phyloP scores from a whole-genome alignment of 306 rosid genomes.

The Luffa acutangula region DNA sequence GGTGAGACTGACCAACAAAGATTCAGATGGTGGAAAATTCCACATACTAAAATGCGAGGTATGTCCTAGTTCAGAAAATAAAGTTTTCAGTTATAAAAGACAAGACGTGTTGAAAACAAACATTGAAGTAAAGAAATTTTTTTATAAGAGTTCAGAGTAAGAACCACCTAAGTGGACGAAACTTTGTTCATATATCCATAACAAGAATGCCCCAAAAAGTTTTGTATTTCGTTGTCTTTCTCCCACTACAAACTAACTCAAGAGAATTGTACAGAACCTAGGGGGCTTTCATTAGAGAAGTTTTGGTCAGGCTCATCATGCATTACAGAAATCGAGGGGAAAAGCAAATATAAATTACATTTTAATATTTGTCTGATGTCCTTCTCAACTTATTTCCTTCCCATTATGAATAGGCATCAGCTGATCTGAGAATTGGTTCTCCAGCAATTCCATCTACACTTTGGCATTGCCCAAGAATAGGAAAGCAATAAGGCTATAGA shows the following conservation, averaged over 20 bases:
- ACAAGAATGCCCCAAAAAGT: background rate
- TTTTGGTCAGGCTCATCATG: background rate
- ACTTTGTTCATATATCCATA: background rate
- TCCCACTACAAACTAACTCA: background rate
- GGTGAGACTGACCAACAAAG: conserved; percentile 11
- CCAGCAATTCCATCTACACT: background rate
- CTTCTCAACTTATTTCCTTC: background rate
- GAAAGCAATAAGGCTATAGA: background rate
- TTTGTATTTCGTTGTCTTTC: background rate
- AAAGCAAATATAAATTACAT: background rate
- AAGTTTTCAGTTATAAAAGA: background rate
- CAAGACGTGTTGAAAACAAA: background rate
- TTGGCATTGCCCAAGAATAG: background rate
- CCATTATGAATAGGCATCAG: background rate
- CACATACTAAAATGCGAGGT: background rate
- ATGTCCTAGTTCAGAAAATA: background rate
- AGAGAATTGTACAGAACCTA: background rate
- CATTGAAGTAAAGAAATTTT: background rate
- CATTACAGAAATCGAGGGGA: background rate
- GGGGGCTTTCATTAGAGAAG: background rate
- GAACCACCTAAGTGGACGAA: background rate
- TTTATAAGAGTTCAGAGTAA: background rate
- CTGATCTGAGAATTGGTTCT: background rate
- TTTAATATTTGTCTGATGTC: background rate
- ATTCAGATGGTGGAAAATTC: background rate